These are phyloP conservation scores for Xylariaceae sp. DNA, from an alignment of 2,329 filamentous ascomycete genomes.

Conservation along the genomic window DNA sequence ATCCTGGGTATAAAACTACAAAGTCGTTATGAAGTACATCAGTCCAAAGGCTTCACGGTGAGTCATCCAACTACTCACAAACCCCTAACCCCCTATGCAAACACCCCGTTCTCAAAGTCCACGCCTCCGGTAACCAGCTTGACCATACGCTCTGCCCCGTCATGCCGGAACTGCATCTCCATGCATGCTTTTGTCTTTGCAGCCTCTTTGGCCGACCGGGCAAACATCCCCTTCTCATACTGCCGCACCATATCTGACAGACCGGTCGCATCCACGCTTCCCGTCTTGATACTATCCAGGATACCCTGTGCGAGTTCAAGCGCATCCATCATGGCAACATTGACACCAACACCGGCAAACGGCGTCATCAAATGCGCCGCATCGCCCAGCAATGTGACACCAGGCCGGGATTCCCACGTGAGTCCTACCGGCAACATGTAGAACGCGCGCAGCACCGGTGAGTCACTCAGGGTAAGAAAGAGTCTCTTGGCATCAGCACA, in stretches of 20 bases:
- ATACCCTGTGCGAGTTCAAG: constrained; percentile 34
- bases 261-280: constrained; percentile 7
- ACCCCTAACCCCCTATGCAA: neutral
- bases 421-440: constrained; percentile 27
- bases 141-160: constrained; percentile 18
- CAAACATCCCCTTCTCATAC: constrained; percentile 27
- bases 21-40: too few species aligned
- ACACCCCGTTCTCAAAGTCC: neutral
- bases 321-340: constrained; percentile 43
- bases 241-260: constrained; percentile 17
- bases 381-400: constrained; percentile 48
- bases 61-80: neutral
- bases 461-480: constrained; percentile 14
- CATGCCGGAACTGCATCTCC: constrained; percentile 19
- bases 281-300: constrained; percentile 10
- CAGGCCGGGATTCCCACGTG: constrained; percentile 28
- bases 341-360: constrained; percentile 46
- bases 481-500: constrained; percentile 8
- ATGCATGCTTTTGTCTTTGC: constrained; percentile 15
- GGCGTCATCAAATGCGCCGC: constrained; percentile 47
- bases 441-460: constrained; percentile 16
- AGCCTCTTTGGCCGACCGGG: constrained; percentile 19
- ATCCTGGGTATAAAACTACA: too few species aligned
- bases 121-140: constrained; percentile 11
- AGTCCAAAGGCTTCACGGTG: too few species aligned